Base-by-base conservation (phyloP, 176 grass and related monocot species). In the Chloris gayana region DNA sequence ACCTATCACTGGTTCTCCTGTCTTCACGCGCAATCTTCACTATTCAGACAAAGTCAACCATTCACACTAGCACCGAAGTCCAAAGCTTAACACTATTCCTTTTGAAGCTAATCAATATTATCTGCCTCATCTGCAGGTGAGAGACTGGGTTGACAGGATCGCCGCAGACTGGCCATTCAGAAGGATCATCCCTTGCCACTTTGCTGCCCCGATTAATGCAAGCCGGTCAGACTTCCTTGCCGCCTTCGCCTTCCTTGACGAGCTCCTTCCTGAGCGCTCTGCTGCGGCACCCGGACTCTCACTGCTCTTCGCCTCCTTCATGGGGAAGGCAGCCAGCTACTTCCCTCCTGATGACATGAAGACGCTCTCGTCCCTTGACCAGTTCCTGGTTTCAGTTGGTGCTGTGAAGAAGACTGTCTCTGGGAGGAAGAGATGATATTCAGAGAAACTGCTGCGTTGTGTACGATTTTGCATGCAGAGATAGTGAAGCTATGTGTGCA, bases 291-390 rank as follows among this genome's bases (percentile, higher is more conserved):
- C 92, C 7, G 78, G 90, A 14, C 32, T 99, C n/a, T 83, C 84
- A 4, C 85, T 92, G 53, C 76, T 99, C 14, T 91, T 95, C 56
- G 85, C 90, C 19, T 95, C 88, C 5, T 44, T 99, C 63, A 93
- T 95, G 88, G 93, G 93, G 26, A 90, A 86, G 69, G 90, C 92
- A 1, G 82, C 79, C 0, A 95, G 96, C 68, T 93, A 93, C 76
- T 90, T 99, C 11, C 92, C 96, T 32, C 96, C 92, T 0, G 92
- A 99, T 18, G 92, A 93, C 82, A 99, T 93, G 90, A 99, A 99
- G 88, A 99, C 96, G 0, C 90, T 99, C 39, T 99, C 96, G 0
- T 99, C 96, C 11, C 88, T 99, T 2, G 96, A 99, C n/a, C 64
- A 99, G 64, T 93, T 99, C 84, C 70, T 99, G 57, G 96, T 93